Conservation (phyloP, 2,329 filamentous ascomycete genomes). For the Hypoxylon sp. region DNA sequence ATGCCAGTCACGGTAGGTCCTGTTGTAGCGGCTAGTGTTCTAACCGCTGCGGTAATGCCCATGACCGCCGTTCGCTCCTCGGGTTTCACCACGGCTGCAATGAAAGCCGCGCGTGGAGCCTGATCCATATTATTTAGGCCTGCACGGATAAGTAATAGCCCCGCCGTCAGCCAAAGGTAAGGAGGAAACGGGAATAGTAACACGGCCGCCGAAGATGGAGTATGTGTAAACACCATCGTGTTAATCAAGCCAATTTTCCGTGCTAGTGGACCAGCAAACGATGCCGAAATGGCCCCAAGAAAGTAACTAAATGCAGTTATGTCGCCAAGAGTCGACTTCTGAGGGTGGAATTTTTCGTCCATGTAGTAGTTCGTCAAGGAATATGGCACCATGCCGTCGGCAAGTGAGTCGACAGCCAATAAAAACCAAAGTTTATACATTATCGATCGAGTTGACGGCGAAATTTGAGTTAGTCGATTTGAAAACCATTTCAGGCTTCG, state of each 20-base stretch:
- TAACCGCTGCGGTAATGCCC: constrained; percentile 74
- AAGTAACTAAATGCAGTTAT: constrained; percentile 69
- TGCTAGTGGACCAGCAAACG: constrained; percentile 71
- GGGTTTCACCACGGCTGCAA: constrained; percentile 75
- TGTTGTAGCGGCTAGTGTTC: constrained; percentile 70
- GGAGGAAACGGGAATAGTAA: constrained; percentile 71
- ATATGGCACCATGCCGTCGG: constrained; percentile 75
- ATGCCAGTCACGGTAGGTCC: constrained; percentile 70
- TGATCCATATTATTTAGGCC: constrained; percentile 79
- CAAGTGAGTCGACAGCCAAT: constrained; percentile 74
- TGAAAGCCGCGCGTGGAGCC: constrained; percentile 75
- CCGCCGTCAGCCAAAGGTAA: constrained; percentile 65
- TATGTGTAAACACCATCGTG: constrained; percentile 74
- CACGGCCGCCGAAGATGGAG: constrained; percentile 74
- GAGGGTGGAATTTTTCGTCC: constrained; percentile 67
- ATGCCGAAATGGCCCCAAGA: constrained; percentile 66
- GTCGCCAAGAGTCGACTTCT: constrained; percentile 72
- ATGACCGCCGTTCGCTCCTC: constrained; percentile 78
- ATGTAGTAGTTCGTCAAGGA: constrained; percentile 72
- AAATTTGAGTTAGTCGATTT: constrained; percentile 68
- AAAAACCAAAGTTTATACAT: constrained; percentile 77
- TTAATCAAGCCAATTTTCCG: constrained; percentile 73
- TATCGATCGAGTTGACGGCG: constrained; percentile 67
- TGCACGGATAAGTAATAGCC: constrained; percentile 70
- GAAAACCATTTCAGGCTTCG: constrained; percentile 48